These are phyloP conservation scores for Conticribra weissflogii DNA, from an alignment of 108 stramenopile species.

Conservation along the genomic window DNA sequence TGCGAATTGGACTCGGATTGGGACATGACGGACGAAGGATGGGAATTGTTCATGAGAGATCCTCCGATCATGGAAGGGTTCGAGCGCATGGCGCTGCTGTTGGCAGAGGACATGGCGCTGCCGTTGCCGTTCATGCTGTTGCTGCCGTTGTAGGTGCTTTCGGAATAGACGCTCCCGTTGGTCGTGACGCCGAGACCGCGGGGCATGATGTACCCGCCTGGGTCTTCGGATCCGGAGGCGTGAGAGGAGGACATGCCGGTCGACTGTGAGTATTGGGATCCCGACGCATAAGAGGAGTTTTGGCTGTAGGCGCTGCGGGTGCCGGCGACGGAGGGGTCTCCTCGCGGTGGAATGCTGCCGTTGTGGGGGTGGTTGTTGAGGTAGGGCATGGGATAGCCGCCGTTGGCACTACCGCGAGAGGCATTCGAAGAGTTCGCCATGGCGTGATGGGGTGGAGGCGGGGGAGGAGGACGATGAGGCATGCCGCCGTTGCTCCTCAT, in stretches of 20 bases:
- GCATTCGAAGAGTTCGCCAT: neutral
- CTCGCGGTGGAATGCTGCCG: too few species aligned
- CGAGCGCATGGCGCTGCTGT: neutral
- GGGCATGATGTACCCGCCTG: constrained; percentile 32
- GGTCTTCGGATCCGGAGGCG: constrained; percentile 3
- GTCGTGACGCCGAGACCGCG: constrained; percentile 23
- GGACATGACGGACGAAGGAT: neutral
- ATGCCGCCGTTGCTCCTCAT: neutral
- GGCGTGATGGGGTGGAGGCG: too few species aligned
- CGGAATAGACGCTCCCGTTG: constrained; percentile 14
- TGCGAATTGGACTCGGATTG: neutral
- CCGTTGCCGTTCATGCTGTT: neutral
- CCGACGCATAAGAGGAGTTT: constrained; percentile 7
- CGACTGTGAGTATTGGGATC: neutral
- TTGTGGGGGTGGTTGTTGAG: too few species aligned
- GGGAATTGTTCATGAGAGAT: neutral
- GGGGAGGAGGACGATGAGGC: neutral
- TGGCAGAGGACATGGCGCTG: neutral
- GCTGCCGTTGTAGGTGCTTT: neutral
- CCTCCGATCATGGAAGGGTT: neutral
- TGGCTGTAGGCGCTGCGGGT: neutral
- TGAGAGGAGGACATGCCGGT: neutral
- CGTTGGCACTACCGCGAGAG: neutral
- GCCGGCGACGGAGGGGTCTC: too few species aligned
- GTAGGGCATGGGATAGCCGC: neutral